Percentiles rank a stretch among this genome's conserved stretches.
Conservation (phyloP, 2,329 filamentous ascomycete species). For the Pyrenochaeta sp. region DNA sequence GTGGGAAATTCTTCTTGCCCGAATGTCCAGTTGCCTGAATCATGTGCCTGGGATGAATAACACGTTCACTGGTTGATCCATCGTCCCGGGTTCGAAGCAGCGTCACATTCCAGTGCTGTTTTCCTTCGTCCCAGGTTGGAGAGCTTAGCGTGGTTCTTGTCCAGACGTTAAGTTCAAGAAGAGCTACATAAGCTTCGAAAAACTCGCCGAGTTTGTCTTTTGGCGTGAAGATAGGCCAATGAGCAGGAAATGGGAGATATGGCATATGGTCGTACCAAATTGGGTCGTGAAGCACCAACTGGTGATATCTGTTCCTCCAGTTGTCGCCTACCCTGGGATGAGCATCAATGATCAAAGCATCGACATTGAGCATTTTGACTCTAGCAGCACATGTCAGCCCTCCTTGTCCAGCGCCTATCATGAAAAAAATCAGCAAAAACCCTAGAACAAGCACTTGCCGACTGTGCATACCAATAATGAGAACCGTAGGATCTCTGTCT, state of each 20-base stretch:
- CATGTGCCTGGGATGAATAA: conserved; percentile 38
- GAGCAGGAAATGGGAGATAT: conserved; percentile 41
- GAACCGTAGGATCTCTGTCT: conserved; percentile 34
- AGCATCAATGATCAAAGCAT: conserved; percentile 54
- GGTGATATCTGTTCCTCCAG: conserved; percentile 57
- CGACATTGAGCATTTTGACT: conserved; percentile 52
- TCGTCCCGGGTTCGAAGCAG: conserved; percentile 34
- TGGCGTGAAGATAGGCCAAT: conserved; percentile 42
- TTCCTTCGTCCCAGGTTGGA: conserved; percentile 48
- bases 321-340: conserved; percentile 54
- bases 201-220: conserved; percentile 49
- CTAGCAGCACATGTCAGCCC: conserved; percentile 56
- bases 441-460: too few species aligned
- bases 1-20: conserved; percentile 42
- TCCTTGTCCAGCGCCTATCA: conserved; percentile 55
- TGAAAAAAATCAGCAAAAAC: too few species aligned
- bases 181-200: conserved; percentile 47
- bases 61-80: conserved; percentile 29
- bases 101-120: conserved; percentile 48
- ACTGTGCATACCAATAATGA: too few species aligned
- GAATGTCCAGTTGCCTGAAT: conserved; percentile 42
- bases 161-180: conserved; percentile 51
- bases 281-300: conserved; percentile 51
- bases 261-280: conserved; percentile 52
- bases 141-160: conserved; percentile 46